Evolutionary conservation across 2,329 filamentous ascomycete species (phyloP).

Genomic region (Colletotrichum scovillei): DNA sequence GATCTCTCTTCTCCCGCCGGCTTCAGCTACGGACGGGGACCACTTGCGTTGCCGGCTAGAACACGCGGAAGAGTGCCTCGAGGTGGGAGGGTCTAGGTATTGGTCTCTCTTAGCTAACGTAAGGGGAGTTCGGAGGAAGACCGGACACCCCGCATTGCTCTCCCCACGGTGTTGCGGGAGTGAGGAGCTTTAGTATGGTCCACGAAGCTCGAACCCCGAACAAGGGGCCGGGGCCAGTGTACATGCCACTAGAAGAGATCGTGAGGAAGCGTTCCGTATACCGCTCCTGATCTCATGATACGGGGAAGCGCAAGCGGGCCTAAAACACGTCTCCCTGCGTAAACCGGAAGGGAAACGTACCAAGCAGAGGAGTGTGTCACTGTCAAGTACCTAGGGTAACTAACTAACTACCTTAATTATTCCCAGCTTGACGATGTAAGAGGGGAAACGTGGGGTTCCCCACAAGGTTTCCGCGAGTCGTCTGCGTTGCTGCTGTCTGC

Average conservation of each 20-base stretch:
- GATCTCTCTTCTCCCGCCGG: not conserved
- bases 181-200: not conserved
- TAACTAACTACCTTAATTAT: not conserved
- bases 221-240: not conserved
- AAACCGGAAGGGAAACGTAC: not conserved
- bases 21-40: not conserved
- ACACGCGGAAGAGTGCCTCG: not conserved
- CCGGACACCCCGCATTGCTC: constrained; percentile 18
- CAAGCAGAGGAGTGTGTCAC: not conserved
- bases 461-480: not conserved
- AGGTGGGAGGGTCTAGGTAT: not conserved
- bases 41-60: not conserved
- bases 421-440: not conserved
- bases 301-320: constrained; percentile 18
- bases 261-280: not conserved
- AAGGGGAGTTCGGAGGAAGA: not conserved
- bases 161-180: not conserved
- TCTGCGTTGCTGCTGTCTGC: not conserved
- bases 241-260: constrained; percentile 9
- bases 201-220: not conserved
- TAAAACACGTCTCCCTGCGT: not conserved
- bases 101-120: not conserved
- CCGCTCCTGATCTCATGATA: not conserved
- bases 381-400: too few relatives aligned
- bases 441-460: constrained; percentile 26